phyloP scores from a whole-genome alignment of 768 basidiomycete species.

The Phlebiopsis flavidoalba region DNA sequence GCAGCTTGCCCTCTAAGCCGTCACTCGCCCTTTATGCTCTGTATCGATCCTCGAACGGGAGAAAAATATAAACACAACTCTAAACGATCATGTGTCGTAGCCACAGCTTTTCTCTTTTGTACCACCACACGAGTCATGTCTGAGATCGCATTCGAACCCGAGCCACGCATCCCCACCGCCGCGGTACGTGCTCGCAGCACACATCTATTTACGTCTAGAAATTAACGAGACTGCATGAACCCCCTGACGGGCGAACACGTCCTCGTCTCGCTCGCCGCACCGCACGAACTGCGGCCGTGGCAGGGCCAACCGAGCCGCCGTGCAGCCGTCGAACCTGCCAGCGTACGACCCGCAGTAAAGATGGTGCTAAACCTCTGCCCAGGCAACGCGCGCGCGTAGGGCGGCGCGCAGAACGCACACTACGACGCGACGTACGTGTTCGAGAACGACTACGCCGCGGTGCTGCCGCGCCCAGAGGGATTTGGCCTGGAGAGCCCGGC shows the following conservation, averaged over 20 bases:
- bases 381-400: constrained; percentile 69
- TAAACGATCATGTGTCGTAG: too few species aligned
- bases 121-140: constrained; percentile 13
- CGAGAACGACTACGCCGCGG: constrained; percentile 79
- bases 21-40: too few species aligned
- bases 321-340: constrained; percentile 47
- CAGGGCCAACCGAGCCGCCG: constrained; percentile 76
- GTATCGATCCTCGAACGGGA: not conserved
- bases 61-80: too few species aligned
- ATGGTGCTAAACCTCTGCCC: constrained; percentile 95
- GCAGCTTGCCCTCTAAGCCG: not conserved
- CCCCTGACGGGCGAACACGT: constrained; percentile 73
- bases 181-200: constrained; percentile 40
- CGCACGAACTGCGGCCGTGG: constrained; percentile 91
- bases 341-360: constrained; percentile 58
- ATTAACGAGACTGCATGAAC: constrained; percentile 40
- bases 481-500: too few species aligned
- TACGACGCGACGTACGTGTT: constrained; percentile 71
- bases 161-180: constrained; percentile 63
- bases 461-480: constrained; percentile 59
- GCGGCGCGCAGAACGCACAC: constrained; percentile 60
- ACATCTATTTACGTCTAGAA: too few species aligned
- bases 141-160: constrained; percentile 47
- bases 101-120: not conserved
- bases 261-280: constrained; percentile 84